Evolutionary conservation across 768 basidiomycete species (phyloP), one percentile per base, ranked within the genome.

Genomic region (Boletus edulis): DNA sequence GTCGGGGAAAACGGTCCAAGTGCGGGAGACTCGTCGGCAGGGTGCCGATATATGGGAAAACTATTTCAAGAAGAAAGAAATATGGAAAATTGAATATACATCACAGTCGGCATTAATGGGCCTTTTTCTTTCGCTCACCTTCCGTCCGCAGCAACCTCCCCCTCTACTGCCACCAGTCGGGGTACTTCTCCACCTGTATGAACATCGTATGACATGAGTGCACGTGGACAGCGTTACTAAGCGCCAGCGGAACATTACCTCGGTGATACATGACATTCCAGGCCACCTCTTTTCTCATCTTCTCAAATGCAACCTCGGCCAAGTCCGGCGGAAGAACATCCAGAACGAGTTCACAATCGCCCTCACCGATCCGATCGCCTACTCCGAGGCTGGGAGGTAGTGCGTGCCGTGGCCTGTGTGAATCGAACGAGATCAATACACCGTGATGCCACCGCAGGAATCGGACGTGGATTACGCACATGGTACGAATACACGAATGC

Each of bases 41-140:
- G 91, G 66, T 91, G 89, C 34, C 91, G 83, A 68, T 92, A 93
- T 49, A 92, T 77, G 5, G 91, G 90, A 65, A 82, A 84, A 62
- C 87, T 89, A 55, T 8, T 24, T 20, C 35, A 17, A 38, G 14
- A 15, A 13, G 47, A 24, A 45, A 17, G 31, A 35, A 35, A 49
- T 37, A 12, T 6, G 34, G 42, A 49, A 37, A 37, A 5, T 52
- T 43, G 37, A 56, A 54, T 40, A 29, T 15, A 18, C 51, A 46
- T 42, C 45, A n/a, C 31, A 48, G 40, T 32, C 52, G 58, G 55
- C 20, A 41, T 29, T 42, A 69, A 46, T 12, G 55, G 46, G 53
- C 58, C 40, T 41, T 60, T 60, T 41, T 24, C 15, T 50, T 55
- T 42, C 35, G 49, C 65, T 60, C 50, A 79, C 81, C 79, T 81